phyloP scores from a whole-genome alignment of 2,329 filamentous ascomycete genomes.

The Blumeriella jaapii region DNA sequence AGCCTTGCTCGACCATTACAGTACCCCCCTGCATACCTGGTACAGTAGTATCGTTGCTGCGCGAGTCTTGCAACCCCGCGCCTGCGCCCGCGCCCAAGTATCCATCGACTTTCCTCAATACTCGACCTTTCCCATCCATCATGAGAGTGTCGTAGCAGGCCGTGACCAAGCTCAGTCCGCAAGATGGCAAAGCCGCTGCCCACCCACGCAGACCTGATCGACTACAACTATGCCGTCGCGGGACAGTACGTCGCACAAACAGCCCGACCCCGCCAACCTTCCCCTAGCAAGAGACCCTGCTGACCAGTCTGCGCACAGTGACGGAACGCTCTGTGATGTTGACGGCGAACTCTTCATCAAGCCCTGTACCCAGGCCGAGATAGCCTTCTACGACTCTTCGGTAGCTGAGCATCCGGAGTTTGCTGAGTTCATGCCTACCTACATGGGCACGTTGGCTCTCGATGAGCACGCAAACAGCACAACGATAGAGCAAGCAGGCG shows the following conservation, averaged over 20 bases:
- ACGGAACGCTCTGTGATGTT: slow-evolving; percentile 76
- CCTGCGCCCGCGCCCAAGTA: no score
- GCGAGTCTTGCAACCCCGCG: no score
- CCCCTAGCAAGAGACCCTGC: slow-evolving; percentile 1
- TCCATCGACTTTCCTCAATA: no score
- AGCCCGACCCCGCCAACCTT: not conserved
- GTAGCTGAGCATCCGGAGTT: slow-evolving; percentile 57
- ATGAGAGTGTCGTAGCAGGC: slow-evolving; percentile 26
- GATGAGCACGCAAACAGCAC: slow-evolving; percentile 39
- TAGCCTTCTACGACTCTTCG: slow-evolving; percentile 75
- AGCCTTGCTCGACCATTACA: slow-evolving; percentile 10
- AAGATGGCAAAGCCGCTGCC: slow-evolving; percentile 33
- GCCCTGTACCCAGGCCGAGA: slow-evolving; percentile 76
- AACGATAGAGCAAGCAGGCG: slow-evolving; percentile 39
- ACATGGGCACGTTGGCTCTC: slow-evolving; percentile 69
- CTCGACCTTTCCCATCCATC: slow-evolving; percentile 15
- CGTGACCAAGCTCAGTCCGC: slow-evolving; percentile 15
- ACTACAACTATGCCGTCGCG: slow-evolving; percentile 67
- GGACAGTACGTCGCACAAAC: slow-evolving; percentile 57
- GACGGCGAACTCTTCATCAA: slow-evolving; percentile 86
- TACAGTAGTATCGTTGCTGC: no score
- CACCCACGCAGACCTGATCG: slow-evolving; percentile 42
- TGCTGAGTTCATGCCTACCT: slow-evolving; percentile 70
- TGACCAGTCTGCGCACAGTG: slow-evolving; percentile 41
- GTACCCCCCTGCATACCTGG: no score